Evolutionary conservation across 2,329 filamentous ascomycete species (phyloP).

Genomic region (Cyphellophora attinorum): DNA sequence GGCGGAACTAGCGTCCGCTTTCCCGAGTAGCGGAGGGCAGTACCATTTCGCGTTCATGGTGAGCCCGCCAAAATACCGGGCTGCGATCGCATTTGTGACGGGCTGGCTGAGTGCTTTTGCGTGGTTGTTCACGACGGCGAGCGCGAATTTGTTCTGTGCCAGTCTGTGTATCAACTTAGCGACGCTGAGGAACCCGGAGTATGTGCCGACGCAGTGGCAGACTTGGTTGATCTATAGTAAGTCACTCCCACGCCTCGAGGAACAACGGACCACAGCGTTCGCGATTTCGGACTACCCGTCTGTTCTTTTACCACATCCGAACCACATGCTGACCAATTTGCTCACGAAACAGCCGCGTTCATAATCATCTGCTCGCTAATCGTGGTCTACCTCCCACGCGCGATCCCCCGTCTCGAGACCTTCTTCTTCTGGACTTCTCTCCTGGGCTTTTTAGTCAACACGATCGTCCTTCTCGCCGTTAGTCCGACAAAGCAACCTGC

Average conservation of each 20-base stretch:
- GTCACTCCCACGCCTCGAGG: no score
- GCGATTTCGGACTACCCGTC: no score
- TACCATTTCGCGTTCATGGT: conserved; percentile 26
- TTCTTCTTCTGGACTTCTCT: conserved; percentile 15
- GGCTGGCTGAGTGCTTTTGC: conserved; percentile 20
- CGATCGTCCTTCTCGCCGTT: conserved; percentile 21
- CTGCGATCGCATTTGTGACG: conserved; percentile 15
- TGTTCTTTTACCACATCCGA: no score
- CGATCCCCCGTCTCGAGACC: conserved; percentile 11
- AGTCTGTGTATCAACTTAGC: conserved; percentile 10
- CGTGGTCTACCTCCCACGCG: conserved; percentile 10
- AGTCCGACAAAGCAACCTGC: conserved; percentile 27
- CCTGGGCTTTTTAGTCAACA: conserved; percentile 17
- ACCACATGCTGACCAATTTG: no score
- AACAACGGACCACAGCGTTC: no score
- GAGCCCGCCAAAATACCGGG: conserved; percentile 18
- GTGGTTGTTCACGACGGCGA: conserved; percentile 17
- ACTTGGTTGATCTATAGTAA: conserved; percentile 19
- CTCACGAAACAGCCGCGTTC: no score
- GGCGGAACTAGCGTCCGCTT: conserved; percentile 22
- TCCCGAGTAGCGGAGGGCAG: conserved; percentile 22
- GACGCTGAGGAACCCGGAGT: conserved; percentile 13
- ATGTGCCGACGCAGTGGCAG: conserved; percentile 17
- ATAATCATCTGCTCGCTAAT: conserved; percentile 7
- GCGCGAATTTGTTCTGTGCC: conserved; percentile 15